Percentiles rank a stretch among this genome's conserved stretches.
Evolutionary conservation across 2,329 filamentous ascomycete species (phyloP).

Genomic region (Hypoxylon sp.): DNA sequence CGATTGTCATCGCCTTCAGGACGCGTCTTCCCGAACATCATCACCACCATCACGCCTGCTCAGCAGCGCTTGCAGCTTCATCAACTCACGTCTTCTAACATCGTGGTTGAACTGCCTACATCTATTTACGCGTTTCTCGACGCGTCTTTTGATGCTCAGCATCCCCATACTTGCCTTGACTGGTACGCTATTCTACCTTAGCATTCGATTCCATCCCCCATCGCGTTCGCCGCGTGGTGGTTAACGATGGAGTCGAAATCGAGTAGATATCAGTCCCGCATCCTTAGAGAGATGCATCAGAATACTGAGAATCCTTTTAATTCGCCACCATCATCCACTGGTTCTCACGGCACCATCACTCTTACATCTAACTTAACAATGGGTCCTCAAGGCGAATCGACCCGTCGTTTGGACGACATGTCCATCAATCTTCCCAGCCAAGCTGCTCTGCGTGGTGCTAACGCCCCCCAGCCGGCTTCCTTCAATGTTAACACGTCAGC

Average conservation of each 20-base stretch:
- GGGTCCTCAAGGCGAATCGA: conserved; percentile 66
- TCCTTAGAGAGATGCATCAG: conserved; percentile 54
- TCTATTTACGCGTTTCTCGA: conserved; percentile 16
- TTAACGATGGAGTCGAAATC: conserved; percentile 48
- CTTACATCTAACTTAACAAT: conserved; percentile 67
- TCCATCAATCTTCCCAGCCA: conserved; percentile 51
- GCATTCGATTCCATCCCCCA: conserved; percentile 39
- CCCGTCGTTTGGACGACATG: conserved; percentile 63
- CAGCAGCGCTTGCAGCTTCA: conserved; percentile 23
- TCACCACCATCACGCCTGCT: conserved; percentile 21
- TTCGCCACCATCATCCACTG: conserved; percentile 69
- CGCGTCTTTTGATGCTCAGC: conserved; percentile 33
- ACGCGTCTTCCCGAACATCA: conserved; percentile 36
- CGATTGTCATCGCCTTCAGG: conserved; percentile 22
- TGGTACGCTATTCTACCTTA: conserved; percentile 26
- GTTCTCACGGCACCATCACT: conserved; percentile 68
- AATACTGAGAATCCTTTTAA: conserved; percentile 66
- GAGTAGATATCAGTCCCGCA: conserved; percentile 50
- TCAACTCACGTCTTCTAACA: conserved; percentile 10
- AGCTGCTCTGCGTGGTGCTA: conserved; percentile 34
- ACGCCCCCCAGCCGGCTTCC: conserved; percentile 41
- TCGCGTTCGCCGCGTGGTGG: conserved; percentile 43
- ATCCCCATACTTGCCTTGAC: conserved; percentile 26
- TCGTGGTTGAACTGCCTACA: conserved; percentile 10
- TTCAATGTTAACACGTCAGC: conserved; percentile 55